Evolutionary conservation across 805 yeast species (phyloP).

Genomic region (Candida pini): DNA sequence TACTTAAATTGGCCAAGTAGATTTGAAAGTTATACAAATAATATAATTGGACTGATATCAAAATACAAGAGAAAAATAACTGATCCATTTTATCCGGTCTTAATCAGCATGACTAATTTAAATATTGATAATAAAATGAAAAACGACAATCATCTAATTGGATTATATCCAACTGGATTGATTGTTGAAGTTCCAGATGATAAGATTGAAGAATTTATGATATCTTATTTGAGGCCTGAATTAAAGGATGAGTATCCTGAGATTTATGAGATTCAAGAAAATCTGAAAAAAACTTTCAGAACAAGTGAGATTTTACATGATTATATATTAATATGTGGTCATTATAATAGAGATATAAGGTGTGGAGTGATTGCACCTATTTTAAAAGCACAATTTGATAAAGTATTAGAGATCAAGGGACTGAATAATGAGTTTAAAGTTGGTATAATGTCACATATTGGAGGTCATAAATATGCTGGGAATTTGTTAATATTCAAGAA

Average conservation of each 20-base stretch:
- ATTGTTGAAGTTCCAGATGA: slow-evolving; percentile 31
- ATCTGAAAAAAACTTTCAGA: slow-evolving; percentile 11
- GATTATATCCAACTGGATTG: slow-evolving; percentile 50
- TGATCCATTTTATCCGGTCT: slow-evolving; percentile 44
- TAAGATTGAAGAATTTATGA: slow-evolving; percentile 32
- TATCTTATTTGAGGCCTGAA: slow-evolving; percentile 35
- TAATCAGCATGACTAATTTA: slow-evolving; percentile 38
- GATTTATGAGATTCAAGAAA: slow-evolving; percentile 5
- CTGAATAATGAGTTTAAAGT: slow-evolving; percentile 25
- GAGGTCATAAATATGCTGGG: slow-evolving; percentile 87
- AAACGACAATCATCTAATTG: slow-evolving; percentile 14
- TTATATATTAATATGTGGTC: slow-evolving; percentile 60
- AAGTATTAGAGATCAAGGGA: slow-evolving; percentile 32
- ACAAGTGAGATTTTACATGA: slow-evolving; percentile 17
- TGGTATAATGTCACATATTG: slow-evolving; percentile 68
- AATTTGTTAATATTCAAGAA: slow-evolving; percentile 56
- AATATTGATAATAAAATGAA: neutral
- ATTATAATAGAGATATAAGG: slow-evolving; percentile 52
- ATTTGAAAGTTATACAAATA: slow-evolving; percentile 35
- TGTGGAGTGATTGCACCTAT: slow-evolving; percentile 68
- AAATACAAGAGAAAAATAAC: slow-evolving; percentile 27
- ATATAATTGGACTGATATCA: slow-evolving; percentile 38
- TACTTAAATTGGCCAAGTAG: slow-evolving; percentile 41
- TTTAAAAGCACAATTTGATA: slow-evolving; percentile 43
- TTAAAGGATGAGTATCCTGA: slow-evolving; percentile 12